Evolutionary conservation across 345 rosid species (phyloP).

Genomic region (Xanthoceras sorbifolium): DNA sequence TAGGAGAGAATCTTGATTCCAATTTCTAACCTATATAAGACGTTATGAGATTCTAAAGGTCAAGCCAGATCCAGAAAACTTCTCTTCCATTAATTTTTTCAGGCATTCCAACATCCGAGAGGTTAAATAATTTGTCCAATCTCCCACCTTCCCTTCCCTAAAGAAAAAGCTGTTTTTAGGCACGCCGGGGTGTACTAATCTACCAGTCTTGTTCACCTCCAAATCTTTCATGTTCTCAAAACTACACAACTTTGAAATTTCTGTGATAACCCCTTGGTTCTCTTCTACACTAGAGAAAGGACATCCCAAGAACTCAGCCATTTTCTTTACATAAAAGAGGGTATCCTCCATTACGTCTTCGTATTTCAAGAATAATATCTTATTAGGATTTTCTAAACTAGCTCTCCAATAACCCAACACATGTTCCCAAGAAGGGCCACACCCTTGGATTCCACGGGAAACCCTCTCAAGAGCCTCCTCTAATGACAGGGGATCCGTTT

Average conservation of each 20-base stretch:
- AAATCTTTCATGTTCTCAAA: slow-evolving; percentile 40
- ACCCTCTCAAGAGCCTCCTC: slow-evolving; percentile 28
- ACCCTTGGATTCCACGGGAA: slow-evolving; percentile 21
- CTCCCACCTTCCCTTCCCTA: slow-evolving; percentile 47
- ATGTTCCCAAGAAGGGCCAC: slow-evolving; percentile 34
- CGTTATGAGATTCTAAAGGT: neutral
- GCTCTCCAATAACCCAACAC: slow-evolving; percentile 21
- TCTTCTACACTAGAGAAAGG: slow-evolving; percentile 31
- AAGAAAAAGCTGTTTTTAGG: slow-evolving; percentile 30
- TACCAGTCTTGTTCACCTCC: slow-evolving; percentile 38
- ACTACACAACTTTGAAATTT: slow-evolving; percentile 37
- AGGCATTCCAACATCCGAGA: slow-evolving; percentile 37
- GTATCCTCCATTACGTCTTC: slow-evolving; percentile 32
- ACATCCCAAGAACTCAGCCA: slow-evolving; percentile 35
- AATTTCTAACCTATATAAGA: neutral
- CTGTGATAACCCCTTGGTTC: slow-evolving; percentile 18
- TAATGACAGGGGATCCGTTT: neutral
- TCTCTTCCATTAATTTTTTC: slow-evolving; percentile 28
- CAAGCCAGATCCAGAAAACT: slow-evolving; percentile 32
- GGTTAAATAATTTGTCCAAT: slow-evolving; percentile 38
- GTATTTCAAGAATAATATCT: slow-evolving; percentile 31
- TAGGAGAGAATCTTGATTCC: too few relatives aligned
- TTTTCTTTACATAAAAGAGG: slow-evolving; percentile 13
- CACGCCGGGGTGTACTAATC: slow-evolving; percentile 22
- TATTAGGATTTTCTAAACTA: slow-evolving; percentile 19